Percentiles rank a stretch among this genome's conserved stretches.
Evolutionary conservation across 169 alveolate species (phyloP).

Genomic region (Plasmodium coatneyi): DNA sequence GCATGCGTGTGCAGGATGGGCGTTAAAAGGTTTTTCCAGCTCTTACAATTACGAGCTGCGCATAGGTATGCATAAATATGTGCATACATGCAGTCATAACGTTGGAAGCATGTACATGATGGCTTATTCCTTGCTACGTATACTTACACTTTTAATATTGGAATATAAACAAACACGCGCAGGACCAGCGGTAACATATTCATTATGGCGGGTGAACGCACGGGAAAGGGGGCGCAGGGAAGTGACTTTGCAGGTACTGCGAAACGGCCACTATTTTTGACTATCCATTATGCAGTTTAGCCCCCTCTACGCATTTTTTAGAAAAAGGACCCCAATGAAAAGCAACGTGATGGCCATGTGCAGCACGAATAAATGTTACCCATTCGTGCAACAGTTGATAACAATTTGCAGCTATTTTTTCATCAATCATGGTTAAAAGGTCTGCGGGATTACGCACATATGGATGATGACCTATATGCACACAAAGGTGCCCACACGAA

Average conservation of each 20-base stretch:
- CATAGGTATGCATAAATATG: neutral
- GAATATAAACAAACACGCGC: neutral
- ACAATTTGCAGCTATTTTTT: neutral
- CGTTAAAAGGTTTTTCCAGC: neutral
- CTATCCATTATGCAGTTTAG: neutral
- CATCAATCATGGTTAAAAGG: neutral
- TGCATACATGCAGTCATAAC: neutral
- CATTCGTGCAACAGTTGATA: neutral
- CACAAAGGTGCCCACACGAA: neutral
- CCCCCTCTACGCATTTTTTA: neutral
- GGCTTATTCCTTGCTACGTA: neutral
- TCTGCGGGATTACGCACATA: neutral
- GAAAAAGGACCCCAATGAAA: neutral
- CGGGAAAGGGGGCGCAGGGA: neutral
- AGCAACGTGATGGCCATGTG: neutral
- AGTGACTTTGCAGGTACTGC: neutral
- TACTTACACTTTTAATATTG: neutral
- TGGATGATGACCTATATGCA: neutral
- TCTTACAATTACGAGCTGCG: neutral
- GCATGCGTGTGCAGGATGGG: neutral
- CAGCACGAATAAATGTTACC: neutral
- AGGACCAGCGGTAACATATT: neutral
- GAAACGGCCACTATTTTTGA: neutral
- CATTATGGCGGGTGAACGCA: neutral
- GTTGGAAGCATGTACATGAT: neutral